Base-by-base conservation (phyloP, 2,329 filamentous ascomycete species). In the Phyllosticta paracitricarpa region DNA sequence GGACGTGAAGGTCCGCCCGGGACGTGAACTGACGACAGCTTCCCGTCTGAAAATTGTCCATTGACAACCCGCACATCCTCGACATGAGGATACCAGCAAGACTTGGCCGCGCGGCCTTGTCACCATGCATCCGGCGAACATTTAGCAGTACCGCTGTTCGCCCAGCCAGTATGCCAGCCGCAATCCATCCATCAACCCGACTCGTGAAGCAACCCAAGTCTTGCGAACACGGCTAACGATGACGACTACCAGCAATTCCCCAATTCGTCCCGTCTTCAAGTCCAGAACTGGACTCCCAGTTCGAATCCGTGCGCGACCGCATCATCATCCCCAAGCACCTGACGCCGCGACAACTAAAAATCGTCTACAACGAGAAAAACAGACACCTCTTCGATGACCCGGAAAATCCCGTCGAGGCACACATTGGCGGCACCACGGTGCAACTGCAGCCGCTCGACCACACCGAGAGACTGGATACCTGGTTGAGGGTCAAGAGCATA, bases 251-350 rank as follows among this genome's bases (percentile, higher is more conserved):
- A 61, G 59, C 12, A 19, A 30, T 61, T 28, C 59, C 59, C 14
- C 51, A 54, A 48, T 81, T 78, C 71, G 66, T 69, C 57, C 66
- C 73, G 40, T 71, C 77, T 10, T 73, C 76, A 10, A 72, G 71
- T 14, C 68, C 74, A 56, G 72, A 76, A 54, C 75, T 80, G 60
- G 68, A 76, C 57, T 57, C 66, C 22, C 64, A 77, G 40, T 75
- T 81, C 62, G 64, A 68, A 5, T 70, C 64, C 9, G 68, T 79
- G 58, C 78, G 78, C 64, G 70, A 69, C 54, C 75, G 76, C 57
- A 67, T 79, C 65, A 72, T 80, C 62, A 71, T 80, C 24, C 78
- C 78, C 14, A 61, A 61, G 6, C 75, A 78, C 66, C 73, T 81
- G 58, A 73, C 70, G 62, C 64, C 66, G 17, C 69, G 71, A 51